Conservation (phyloP, 78 protist genomes). For the Cavenderia fasciculata region DNA sequence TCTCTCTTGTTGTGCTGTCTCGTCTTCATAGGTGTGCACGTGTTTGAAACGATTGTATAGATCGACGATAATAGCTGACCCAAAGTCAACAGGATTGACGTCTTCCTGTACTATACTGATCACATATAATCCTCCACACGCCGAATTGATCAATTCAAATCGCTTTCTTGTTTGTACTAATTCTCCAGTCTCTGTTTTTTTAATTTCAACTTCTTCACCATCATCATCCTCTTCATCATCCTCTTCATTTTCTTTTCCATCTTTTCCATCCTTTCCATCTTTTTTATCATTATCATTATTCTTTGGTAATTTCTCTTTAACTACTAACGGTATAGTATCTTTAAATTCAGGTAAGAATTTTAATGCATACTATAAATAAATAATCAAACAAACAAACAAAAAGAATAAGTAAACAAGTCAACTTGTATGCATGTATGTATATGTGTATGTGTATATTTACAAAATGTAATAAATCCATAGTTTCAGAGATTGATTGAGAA, state of each 20-base stretch:
- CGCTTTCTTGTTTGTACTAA: not conserved
- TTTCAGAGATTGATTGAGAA: conserved; percentile 55
- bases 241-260: not conserved
- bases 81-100: conserved; percentile 24
- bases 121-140: conserved; percentile 61
- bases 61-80: conserved; percentile 34
- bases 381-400: not conserved
- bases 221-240: not conserved
- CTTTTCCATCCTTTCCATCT: not conserved
- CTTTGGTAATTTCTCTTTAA: too few relatives aligned
- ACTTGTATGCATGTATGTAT: too few relatives aligned
- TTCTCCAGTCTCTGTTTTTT: not conserved
- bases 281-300: not conserved
- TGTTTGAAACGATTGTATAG: not conserved
- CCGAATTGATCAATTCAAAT: conserved; percentile 66
- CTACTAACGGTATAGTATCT: not conserved
- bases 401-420: too few relatives aligned
- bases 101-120: not conserved
- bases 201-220: not conserved
- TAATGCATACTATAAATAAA: conserved; percentile 26
- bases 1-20: too few relatives aligned
- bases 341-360: conserved; percentile 31
- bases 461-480: not conserved
- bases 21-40: not conserved
- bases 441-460: too few relatives aligned